Base-by-base conservation (phyloP, 805 yeast species). In the Yamadazyma scolyti region DNA sequence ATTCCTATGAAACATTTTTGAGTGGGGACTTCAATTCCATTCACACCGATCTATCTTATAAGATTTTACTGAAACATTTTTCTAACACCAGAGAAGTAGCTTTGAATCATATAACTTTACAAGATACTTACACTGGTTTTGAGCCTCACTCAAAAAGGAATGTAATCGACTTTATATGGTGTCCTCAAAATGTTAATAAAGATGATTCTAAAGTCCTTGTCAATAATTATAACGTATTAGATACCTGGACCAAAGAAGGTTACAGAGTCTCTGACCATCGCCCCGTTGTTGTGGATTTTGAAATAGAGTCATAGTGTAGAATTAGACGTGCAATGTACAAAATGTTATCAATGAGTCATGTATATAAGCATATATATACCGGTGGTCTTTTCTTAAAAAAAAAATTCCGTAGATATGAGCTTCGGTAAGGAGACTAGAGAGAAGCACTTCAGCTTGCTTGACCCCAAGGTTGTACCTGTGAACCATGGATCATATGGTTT, bases 401-500 rank as follows among this genome's bases (percentile, higher is more conserved):
- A n/a, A n/a, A n/a, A n/a, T n/a, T n/a, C n/a, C n/a, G n/a, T n/a
- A n/a, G n/a, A n/a, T n/a, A n/a, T 14, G 7, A 32, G 62, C 20
- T 76, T 78, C 44, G 84, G 85, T 5, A 66, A 62, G 34, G 44
- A 53, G 8, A 68, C 77, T 47, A 65, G 70, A 34, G 48, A 61
- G n/a, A 53, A 66, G 34, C 60, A 73, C 47, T 81, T 75, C 48
- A 44, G 60, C 1, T 43, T 50, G 10, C 57, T 76, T 9, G 69
- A 56, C 19, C 44, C 58, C 2, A 61, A 51, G 2, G 60, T 63
- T 6, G 49, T 51, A 4, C 72, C 74, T 10, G 68, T 79, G 26
- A 81, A 81, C 52, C 79, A 79, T 47, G 87, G 87, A 6, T 71
- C 83, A 1, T 81, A 54, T 46, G 88, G 87, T 1, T 56, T 69